These are phyloP conservation scores for Elsinoe batatas DNA, from an alignment of 2,329 filamentous ascomycete genomes.

Conservation along the genomic window DNA sequence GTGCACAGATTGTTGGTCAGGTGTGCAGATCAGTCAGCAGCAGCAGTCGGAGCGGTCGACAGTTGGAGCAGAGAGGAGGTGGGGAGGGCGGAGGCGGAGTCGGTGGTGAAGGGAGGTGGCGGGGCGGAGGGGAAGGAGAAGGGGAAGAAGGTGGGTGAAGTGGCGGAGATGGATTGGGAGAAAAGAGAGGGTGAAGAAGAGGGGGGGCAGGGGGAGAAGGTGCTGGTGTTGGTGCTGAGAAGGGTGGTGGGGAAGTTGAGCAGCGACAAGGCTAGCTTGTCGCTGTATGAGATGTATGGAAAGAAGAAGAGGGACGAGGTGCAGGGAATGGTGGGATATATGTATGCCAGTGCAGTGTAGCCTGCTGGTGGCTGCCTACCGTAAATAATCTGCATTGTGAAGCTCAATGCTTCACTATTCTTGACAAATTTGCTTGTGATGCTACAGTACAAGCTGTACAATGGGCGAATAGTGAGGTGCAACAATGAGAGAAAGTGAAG, in stretches of 20 bases:
- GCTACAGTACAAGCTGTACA: slow-evolving; percentile 5
- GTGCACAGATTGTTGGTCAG: background rate
- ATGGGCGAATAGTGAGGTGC: slow-evolving; percentile 8
- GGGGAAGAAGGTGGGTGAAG: slow-evolving; percentile 27
- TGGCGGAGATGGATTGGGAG: background rate
- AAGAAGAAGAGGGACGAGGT: background rate
- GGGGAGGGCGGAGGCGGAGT: background rate
- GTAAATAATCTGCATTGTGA: background rate
- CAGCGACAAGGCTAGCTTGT: background rate
- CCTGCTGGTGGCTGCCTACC: slow-evolving; percentile 8
- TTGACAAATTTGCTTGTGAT: slow-evolving; percentile 3
- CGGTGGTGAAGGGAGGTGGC: slow-evolving; percentile 22
- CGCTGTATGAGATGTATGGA: background rate
- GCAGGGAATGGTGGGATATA: background rate
- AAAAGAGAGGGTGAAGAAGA: slow-evolving; percentile 41
- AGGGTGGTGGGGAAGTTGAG: slow-evolving; percentile 27
- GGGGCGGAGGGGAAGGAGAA: slow-evolving; percentile 40
- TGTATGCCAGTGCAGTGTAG: slow-evolving; percentile 1
- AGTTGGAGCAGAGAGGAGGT: slow-evolving; percentile 32
- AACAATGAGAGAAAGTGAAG: slow-evolving; percentile 7
- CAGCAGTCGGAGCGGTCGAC: slow-evolving; percentile 35
- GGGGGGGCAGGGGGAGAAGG: slow-evolving; percentile 41
- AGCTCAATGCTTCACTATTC: slow-evolving; percentile 2
- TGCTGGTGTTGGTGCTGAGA: slow-evolving; percentile 39
- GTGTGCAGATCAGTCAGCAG: background rate